A percentile compares a stretch with the other conserved stretches of the same genome.
Conservation (phyloP, 2,329 filamentous ascomycete genomes). For the Coccinonectria pachysandricola region DNA sequence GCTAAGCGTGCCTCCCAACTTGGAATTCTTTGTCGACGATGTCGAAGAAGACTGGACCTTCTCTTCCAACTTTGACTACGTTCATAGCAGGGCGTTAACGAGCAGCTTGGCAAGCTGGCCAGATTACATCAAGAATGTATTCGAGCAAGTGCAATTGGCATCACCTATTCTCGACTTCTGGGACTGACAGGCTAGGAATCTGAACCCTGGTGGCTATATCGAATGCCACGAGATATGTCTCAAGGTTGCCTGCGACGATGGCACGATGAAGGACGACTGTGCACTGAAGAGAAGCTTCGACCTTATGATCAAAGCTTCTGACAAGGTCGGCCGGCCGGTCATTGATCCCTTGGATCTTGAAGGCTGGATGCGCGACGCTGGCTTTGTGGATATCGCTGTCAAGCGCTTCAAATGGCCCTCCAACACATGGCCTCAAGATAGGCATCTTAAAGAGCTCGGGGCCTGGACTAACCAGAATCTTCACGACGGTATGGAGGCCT, state of each 20-base stretch:
- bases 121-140: not conserved
- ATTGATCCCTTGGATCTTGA: not conserved
- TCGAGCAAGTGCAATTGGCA: not conserved
- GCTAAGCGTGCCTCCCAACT: not conserved
- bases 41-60: not conserved
- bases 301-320: not conserved
- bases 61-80: not conserved
- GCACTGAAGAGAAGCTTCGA: not conserved
- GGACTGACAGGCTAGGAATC: not conserved
- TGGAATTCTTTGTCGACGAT: not conserved
- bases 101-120: not conserved
- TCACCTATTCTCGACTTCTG: not conserved
- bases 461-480: not conserved
- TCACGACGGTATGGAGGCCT: not conserved
- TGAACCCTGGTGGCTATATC: not conserved
- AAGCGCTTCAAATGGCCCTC: not conserved
- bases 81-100: not conserved
- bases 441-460: not conserved
- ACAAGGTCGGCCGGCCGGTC: not conserved
- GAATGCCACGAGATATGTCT: not conserved
- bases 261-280: not conserved
- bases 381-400: not conserved
- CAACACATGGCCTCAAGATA: not conserved
- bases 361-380: not conserved
- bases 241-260: not conserved